Evolutionary conservation across 257 asterid species (phyloP), one percentile per base, ranked within the genome.

Genomic region (Nicotiana otophora): DNA sequence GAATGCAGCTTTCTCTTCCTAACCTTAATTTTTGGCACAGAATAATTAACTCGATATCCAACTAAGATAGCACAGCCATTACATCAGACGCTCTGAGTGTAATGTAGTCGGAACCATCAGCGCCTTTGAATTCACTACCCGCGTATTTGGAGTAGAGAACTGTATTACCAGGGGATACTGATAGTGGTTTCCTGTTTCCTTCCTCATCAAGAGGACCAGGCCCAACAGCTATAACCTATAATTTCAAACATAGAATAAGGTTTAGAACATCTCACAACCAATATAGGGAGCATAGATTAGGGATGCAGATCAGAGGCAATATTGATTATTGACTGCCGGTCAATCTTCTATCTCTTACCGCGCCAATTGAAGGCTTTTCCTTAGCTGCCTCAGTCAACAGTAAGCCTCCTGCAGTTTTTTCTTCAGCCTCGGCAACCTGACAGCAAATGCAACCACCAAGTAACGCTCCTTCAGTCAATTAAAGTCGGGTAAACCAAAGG

Each of bases 311-410:
- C 10, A 82, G 28, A 31, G 46, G 61, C 6, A 23, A 2, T 7
- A 1, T 4, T 20, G n/a, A 7, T 28, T 6, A 3, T 15, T 8
- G 0, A 15, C 53, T 6, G 7, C 28, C 16, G 36, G n/a, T 53
- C 33, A 23, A 10, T 7, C 34, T 48, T 16, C 16, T 23, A 14
- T 57, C 36, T 61, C 93, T 85, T 83, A 96, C 99, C 1, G 95
- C 85, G 86, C 99, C 99, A 36, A 94, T 90, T 31, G 98, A 94
- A 58, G 99, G 99, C 89, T 92, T 96, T 86, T 96, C 98, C 90
- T 92, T 94, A 86, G 89, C 86, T 31, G 98, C 92, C 68, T 93
- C 97, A 1, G 97, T 91, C 10, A 96, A 90, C 88, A 87, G 85
- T 90, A 96, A 88, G 36, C 99, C 99, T 51, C 99, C 99, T 2